phyloP scores from a whole-genome alignment of 805 yeast species.

The Ogataea pini region DNA sequence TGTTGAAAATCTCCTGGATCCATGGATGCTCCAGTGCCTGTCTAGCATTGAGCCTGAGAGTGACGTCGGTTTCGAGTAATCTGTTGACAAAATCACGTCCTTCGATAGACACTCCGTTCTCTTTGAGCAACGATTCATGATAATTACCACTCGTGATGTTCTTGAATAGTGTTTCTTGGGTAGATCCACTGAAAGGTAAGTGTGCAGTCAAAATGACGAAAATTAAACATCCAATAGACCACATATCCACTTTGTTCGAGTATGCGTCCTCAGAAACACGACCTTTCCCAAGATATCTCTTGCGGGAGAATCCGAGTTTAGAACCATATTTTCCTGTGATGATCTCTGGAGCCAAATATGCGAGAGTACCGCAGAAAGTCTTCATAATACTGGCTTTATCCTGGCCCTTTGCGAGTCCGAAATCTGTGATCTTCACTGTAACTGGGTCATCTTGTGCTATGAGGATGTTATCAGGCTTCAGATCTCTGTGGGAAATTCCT shows the following conservation, averaged over 20 bases:
- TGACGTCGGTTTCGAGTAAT: conserved; percentile 76
- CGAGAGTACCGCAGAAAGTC: conserved; percentile 96
- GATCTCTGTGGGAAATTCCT: conserved; percentile 94
- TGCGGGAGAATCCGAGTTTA: conserved; percentile 26
- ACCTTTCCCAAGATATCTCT: conserved; percentile 37
- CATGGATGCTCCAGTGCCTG: conserved; percentile 81
- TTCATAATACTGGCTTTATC: conserved; percentile 85
- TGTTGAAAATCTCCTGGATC: conserved; percentile 48
- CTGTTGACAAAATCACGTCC: conserved; percentile 73
- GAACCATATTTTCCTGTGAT: conserved; percentile 54
- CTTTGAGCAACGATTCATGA: conserved; percentile 70
- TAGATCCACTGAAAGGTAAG: conserved; percentile 90
- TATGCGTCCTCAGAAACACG: conserved; percentile 46
- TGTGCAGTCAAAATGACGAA: conserved; percentile 92
- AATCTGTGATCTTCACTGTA: conserved; percentile 89
- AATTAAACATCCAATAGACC: conserved; percentile 95
- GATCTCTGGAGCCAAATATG: conserved; percentile 96
- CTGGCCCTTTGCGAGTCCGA: conserved; percentile 91
- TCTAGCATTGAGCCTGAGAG: conserved; percentile 67
- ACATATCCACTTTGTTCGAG: conserved; percentile 90
- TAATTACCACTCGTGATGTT: conserved; percentile 78
- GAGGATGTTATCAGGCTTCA: conserved; percentile 93
- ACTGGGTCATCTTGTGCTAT: conserved; percentile 92
- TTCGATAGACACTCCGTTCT: conserved; percentile 58
- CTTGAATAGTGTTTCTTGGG: conserved; percentile 81